A percentile compares a stretch with the other conserved stretches of the same genome.
phyloP scores from a whole-genome alignment of 2,329 filamentous ascomycete genomes.

The Pezicula carpinea region DNA sequence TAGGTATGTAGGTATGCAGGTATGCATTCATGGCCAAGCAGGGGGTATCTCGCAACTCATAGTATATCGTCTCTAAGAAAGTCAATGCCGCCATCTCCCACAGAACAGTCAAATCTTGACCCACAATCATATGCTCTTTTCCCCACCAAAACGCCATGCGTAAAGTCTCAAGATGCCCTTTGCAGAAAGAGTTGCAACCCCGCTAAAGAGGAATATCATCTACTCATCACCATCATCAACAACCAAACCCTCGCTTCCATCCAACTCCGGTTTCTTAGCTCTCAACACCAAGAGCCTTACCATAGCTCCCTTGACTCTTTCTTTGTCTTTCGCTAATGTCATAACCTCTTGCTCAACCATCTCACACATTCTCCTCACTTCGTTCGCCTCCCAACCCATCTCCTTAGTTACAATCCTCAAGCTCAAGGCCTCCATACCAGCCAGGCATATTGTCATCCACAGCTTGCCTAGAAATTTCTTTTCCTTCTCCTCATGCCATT shows the following conservation, averaged over 20 bases:
- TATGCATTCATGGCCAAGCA: too few relatives aligned
- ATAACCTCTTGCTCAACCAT: constrained; percentile 11
- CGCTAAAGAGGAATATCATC: too few relatives aligned
- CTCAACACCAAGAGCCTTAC: constrained; percentile 18
- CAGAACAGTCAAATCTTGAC: too few relatives aligned
- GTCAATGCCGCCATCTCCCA: too few relatives aligned
- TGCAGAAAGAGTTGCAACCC: too few relatives aligned
- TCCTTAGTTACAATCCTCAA: constrained; percentile 21
- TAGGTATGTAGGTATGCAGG: too few relatives aligned
- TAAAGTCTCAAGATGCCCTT: too few relatives aligned
- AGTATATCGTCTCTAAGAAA: too few relatives aligned
- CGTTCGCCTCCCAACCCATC: constrained; percentile 21
- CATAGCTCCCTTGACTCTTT: constrained; percentile 17
- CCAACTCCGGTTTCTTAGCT: constrained; percentile 21
- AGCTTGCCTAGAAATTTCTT: constrained; percentile 19
- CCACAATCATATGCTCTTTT: too few relatives aligned
- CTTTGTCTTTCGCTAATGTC: constrained; percentile 15
- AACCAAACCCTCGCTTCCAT: neutral
- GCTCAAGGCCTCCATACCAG: constrained; percentile 21
- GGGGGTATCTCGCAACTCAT: too few relatives aligned
- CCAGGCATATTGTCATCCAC: constrained; percentile 19
- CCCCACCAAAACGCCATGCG: too few relatives aligned
- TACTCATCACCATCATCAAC: neutral
- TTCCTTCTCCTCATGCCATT: constrained; percentile 31
- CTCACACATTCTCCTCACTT: constrained; percentile 15